Base-by-base conservation (phyloP, 2,329 filamentous ascomycete species). In the Pseudodiploospora longispora region DNA sequence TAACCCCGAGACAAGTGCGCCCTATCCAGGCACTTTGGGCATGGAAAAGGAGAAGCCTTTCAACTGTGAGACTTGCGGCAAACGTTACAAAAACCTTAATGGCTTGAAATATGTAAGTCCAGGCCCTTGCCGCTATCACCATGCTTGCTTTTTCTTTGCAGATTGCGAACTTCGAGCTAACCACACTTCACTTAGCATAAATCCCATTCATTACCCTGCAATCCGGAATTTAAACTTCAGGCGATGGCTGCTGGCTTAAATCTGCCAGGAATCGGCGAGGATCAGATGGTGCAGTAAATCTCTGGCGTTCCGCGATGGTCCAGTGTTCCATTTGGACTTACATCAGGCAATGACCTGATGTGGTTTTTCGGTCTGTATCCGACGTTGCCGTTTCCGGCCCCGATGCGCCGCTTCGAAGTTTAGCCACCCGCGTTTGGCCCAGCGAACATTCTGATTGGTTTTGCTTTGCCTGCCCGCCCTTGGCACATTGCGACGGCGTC, bases 21-120 rank as follows among this genome's bases (percentile, higher is more conserved):
- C 93, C 0, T 98, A 97, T 53, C 93, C 93, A 0, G 93, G 93
- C 30, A 97, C 93, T 1, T 73, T 95, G 32, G 93, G 93, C n/a
- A 98, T 98, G 93, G 93, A 98, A 69, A 98, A 97, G 65, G 91
- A 97, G 71, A 98, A 98, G 71, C 93, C 93, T 3, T 97, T 97
- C 64, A 90, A 90, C 60, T 98, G 93, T 65, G 90, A 97, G 52
- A 85, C 89, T 8, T 98, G 93, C 61, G 90, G 91, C 57, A 98
- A 98, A 72, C 85, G 93, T 42, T 98, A 98, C 71, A 98, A 98
- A 81, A 98, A 98, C 61, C 67, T 98, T 49, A 98, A 98, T 66
- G 93, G 93, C 6, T 78, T 98, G 50, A 98, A 98, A 80, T 98
- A 98, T 61, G 80, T 83, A 67, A 66, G 79, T 68, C 34, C 10